These are phyloP conservation scores for Arthrocladium fulminans DNA, from an alignment of 2,329 filamentous ascomycete genomes.

Conservation along the genomic window DNA sequence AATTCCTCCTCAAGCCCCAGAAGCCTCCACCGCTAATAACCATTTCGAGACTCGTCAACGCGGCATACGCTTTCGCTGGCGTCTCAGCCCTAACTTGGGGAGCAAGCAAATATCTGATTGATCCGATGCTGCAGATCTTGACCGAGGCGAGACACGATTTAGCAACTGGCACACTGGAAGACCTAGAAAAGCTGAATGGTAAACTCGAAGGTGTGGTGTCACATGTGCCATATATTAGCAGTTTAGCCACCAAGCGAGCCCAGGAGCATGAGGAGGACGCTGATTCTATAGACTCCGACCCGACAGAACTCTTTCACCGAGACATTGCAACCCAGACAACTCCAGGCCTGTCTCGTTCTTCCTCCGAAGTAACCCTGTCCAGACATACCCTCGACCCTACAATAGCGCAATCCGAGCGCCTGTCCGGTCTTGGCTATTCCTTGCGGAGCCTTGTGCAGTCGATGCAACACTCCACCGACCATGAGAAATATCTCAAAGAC, in stretches of 20 bases:
- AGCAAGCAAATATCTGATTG: conserved; percentile 49
- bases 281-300: conserved; percentile 45
- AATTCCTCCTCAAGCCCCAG: conserved; percentile 52
- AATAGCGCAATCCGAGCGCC: conserved; percentile 21
- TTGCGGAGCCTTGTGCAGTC: conserved; percentile 42
- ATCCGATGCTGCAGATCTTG: conserved; percentile 49
- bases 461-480: conserved; percentile 33
- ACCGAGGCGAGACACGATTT: conserved; percentile 51
- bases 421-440: conserved; percentile 41
- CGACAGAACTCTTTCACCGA: conserved; percentile 55
- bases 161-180: conserved; percentile 41
- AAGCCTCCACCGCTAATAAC: conserved; percentile 55
- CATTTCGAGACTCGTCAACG: conserved; percentile 46
- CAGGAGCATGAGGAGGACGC: conserved; percentile 16
- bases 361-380: conserved; percentile 23
- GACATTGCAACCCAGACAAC: conserved; percentile 56
- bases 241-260: conserved; percentile 25
- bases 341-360: conserved; percentile 35
- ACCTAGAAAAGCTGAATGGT: conserved; percentile 48
- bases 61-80: conserved; percentile 48
- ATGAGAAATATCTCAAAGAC: conserved; percentile 24
- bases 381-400: conserved; percentile 12
- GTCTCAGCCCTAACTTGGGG: conserved; percentile 49
- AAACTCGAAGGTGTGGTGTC: conserved; percentile 46
- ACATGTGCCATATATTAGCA: conserved; percentile 37